These are phyloP conservation scores for Harringtonia lauricola DNA, from an alignment of 2,329 filamentous ascomycete genomes.

Conservation along the genomic window DNA sequence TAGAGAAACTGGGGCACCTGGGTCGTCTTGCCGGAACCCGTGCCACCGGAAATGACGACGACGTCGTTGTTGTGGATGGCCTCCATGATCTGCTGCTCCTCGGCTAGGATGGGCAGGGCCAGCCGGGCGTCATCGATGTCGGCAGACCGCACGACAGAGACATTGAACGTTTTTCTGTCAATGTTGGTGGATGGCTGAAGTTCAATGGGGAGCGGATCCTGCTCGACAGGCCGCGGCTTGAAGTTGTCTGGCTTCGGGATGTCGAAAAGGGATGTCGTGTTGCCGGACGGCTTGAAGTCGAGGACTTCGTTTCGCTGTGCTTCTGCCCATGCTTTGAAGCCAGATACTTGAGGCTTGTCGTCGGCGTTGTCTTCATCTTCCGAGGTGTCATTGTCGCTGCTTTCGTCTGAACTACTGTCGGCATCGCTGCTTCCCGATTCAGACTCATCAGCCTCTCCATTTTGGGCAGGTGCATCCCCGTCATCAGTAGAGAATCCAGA, in stretches of 20 bases:
- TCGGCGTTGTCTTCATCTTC: slow-evolving; percentile 19
- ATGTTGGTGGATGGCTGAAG: slow-evolving; percentile 48
- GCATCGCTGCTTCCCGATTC: slow-evolving; percentile 18
- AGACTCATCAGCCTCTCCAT: slow-evolving; percentile 16
- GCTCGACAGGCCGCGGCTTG: slow-evolving; percentile 53
- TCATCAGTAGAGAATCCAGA: slow-evolving; percentile 43
- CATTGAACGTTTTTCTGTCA: slow-evolving; percentile 63
- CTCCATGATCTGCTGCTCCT: slow-evolving; percentile 98
- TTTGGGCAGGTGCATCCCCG: slow-evolving; percentile 14
- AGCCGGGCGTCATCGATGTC: slow-evolving; percentile 71
- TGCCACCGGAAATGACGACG: slow-evolving; percentile 87
- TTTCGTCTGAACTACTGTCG: slow-evolving; percentile 18
- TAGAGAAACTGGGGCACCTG: slow-evolving; percentile 94
- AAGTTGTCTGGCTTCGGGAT: slow-evolving; percentile 53
- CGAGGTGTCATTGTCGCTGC: slow-evolving; percentile 14
- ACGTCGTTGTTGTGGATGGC: slow-evolving; percentile 85
- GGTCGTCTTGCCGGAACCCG: slow-evolving; percentile 94
- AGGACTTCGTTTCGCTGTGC: slow-evolving; percentile 76
- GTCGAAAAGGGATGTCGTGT: slow-evolving; percentile 24
- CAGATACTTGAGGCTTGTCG: slow-evolving; percentile 31
- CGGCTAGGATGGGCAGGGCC: slow-evolving; percentile 78
- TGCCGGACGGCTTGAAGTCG: slow-evolving; percentile 42
- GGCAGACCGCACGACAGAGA: slow-evolving; percentile 56
- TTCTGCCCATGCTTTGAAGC: slow-evolving; percentile 90
- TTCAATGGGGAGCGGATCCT: slow-evolving; percentile 60